These are phyloP conservation scores for Penicillium vulpinum DNA, from an alignment of 2,329 filamentous ascomycete species.

Conservation along the genomic window DNA sequence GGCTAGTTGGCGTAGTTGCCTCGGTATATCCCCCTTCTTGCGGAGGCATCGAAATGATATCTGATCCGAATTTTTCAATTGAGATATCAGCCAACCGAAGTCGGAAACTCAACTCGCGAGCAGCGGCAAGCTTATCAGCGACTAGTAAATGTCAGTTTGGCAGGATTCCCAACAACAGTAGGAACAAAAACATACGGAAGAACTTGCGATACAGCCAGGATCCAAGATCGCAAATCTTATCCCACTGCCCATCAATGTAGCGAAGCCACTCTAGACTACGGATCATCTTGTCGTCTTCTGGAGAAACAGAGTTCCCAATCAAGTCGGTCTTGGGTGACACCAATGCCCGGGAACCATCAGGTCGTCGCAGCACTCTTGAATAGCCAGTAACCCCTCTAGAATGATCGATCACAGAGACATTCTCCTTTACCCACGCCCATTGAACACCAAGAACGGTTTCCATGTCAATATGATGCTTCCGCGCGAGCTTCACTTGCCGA, in stretches of 20 bases:
- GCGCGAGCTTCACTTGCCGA: conserved; percentile 71
- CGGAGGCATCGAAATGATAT: conserved; percentile 29
- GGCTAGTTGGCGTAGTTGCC: conserved; percentile 33
- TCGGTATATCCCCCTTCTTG: conserved; percentile 28
- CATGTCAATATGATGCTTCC: conserved; percentile 70
- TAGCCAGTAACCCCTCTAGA: conserved; percentile 32
- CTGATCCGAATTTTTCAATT: conserved; percentile 41
- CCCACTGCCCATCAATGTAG: conserved; percentile 70
- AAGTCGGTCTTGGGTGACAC: conserved; percentile 70
- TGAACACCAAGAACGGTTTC: conserved; percentile 72
- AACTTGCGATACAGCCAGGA: conserved; percentile 79
- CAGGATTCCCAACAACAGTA: conserved; percentile 12
- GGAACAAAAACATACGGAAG: conserved; percentile 64
- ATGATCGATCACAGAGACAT: conserved; percentile 37
- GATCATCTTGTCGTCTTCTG: conserved; percentile 71
- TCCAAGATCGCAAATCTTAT: conserved; percentile 67
- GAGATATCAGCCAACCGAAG: conserved; percentile 54
- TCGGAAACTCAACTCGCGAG: conserved; percentile 54
- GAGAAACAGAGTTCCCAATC: conserved; percentile 61
- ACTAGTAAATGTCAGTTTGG: conserved; percentile 23
- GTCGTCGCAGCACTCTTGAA: conserved; percentile 53
- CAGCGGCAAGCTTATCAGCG: conserved; percentile 52
- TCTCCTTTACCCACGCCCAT: conserved; percentile 47
- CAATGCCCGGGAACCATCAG: conserved; percentile 52
- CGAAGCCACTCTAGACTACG: conserved; percentile 82